A percentile compares a stretch with the other conserved stretches of the same genome.
These are phyloP conservation scores for Hyphopichia pseudoburtonii DNA, from an alignment of 1,139 yeast species.

Conservation along the genomic window DNA sequence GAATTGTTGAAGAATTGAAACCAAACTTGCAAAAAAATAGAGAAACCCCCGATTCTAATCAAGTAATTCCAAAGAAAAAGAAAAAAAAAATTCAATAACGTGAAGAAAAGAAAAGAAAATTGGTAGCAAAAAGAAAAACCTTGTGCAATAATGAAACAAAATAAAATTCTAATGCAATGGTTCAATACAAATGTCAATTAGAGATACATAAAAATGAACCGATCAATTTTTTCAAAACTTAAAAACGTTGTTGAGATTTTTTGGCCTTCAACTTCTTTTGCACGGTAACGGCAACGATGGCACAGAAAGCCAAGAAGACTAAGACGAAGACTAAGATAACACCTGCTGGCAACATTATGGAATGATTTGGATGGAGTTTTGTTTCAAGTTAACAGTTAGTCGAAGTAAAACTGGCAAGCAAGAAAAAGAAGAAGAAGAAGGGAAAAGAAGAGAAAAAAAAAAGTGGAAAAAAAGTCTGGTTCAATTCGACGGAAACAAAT, in stretches of 20 bases:
- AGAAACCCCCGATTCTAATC: no score
- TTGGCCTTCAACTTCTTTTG: constrained; percentile 41
- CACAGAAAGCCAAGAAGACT: constrained; percentile 42
- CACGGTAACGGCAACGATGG: constrained; percentile 34
- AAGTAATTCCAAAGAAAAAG: no score
- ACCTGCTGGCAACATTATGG: constrained; percentile 50
- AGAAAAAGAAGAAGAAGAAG: constrained; percentile 10
- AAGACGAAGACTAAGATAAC: constrained; percentile 52
- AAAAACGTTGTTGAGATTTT: constrained; percentile 51
- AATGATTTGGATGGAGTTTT: constrained; percentile 5
- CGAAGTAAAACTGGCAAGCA: constrained; percentile 4
- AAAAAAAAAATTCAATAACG: no score
- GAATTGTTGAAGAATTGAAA: no score
- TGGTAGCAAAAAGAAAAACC: no score
- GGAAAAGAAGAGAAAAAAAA: constrained; percentile 7
- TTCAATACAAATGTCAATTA: no score
- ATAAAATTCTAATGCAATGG: no score
- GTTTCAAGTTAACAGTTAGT: constrained; percentile 5
- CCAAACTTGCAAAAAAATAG: no score
- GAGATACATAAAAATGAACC: no score
- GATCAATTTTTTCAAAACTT: no score
- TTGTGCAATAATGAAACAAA: no score
- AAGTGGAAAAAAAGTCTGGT: constrained; percentile 6
- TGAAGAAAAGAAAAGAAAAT: no score
- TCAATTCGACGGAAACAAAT: neutral